Base-by-base conservation (phyloP, 179 eudicot species). In the Nepenthes alata region DNA sequence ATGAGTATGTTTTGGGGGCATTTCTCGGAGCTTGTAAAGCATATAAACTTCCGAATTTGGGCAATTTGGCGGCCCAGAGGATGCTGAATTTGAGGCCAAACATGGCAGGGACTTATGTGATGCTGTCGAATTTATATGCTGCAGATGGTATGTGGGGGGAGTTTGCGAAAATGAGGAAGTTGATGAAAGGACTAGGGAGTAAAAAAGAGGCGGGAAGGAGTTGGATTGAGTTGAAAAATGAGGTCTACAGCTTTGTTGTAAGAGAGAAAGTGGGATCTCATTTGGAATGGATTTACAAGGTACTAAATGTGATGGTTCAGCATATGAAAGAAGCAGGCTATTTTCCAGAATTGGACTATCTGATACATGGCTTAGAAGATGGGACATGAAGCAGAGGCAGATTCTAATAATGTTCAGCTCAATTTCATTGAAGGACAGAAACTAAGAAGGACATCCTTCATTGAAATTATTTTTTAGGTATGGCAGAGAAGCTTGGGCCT, bases 121-220 rank as follows among this genome's bases (percentile, higher is more conserved):
- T 77, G 71, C 55, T 86, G 55, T 80, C 89, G 41, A 80, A 78
- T 47, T 56, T 86, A 61, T 84, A 81, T 71, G 94, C 94, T 10
- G 76, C 85, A 51, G 82, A 81, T 56, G 94, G 94, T 25, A 75
- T 78, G 48, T 86, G 94, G 94, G 70, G 59, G 38, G 82, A 86
- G 45, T 84, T 63, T 67, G 89, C 86, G 2, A 74, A 61, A 65
- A 78, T 76, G 69, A 80, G 94, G 70, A 78, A 73, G 44, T 47
- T 78, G 64, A 75, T 84, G 83, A 84, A 76, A 65, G 73, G 74
- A 47, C 55, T 77, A 50, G 83, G 79, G 12, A 75, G 71, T 16
- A 78, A 77, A 80, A 84, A 91, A 74, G 96, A 85, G 83, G 85
- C 87, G 10, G 97, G 97, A 13, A 74, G 78, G 71, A 86, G 97